Base-by-base conservation (phyloP, 2,329 filamentous ascomycete species). In the Fusarium torreyae region DNA sequence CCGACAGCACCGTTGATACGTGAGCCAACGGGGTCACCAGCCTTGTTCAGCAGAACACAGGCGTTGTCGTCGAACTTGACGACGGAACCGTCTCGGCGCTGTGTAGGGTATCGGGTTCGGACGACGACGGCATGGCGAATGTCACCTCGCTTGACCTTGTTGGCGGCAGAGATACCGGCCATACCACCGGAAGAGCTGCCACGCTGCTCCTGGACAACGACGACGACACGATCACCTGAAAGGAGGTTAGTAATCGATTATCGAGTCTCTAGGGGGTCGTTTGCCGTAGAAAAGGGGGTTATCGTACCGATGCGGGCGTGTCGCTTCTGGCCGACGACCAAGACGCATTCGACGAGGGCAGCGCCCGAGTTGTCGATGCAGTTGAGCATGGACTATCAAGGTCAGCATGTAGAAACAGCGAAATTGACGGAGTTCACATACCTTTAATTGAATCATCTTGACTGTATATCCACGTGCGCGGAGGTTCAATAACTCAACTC, bases 301-400 rank as follows among this genome's bases (percentile, higher is more conserved):
- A 39, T 71, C 87, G 76, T 87, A 97, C 94, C 96, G 77, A 99
- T 94, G 77, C 91, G 91, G 63, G 95, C 96, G 76, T 91, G 89
- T 73, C 90, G 86, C 85, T 98, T 97, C 84, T 95, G 96, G 77
- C 93, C 93, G 76, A 99, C 86, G 68, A 98, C 92, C 79, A 95
- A 92, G 80, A 92, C 93, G 84, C 96, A 99, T 85, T 99, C 96
- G 83, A 98, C 96, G 73, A 99, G 87, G 76, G 96, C 94, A 74
- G 96, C 96, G 79, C 96, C 96, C 71, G 96, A 98, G 86, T 98
- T 99, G 91, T 99, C 96, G 89, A 99, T 98, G 91, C 96, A 98
- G 84, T 96, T 98, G 76, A 99, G 89, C 89, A 99, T 94, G 79
- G 94, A 92, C 96, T 98, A 74, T 0, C 9, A 33, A 11, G 1